Percentiles rank a stretch among this genome's conserved stretches.
These are phyloP conservation scores for Pseudozyma sp. DNA, from an alignment of 1,284 basidiomycete genomes.

Conservation along the genomic window DNA sequence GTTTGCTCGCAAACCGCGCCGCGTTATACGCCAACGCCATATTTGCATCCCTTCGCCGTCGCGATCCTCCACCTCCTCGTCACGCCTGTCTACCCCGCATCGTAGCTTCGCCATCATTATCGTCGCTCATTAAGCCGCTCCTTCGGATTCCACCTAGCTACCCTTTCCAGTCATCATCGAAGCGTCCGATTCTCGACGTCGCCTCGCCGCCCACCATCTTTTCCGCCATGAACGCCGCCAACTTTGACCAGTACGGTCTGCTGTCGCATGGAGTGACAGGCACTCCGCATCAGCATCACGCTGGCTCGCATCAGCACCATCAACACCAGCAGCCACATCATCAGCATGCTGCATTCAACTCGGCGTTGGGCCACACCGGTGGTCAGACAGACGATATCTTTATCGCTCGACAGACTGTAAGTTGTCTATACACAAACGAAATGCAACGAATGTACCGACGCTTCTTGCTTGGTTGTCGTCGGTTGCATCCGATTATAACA, in stretches of 20 bases:
- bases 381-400: slow-evolving; percentile 51
- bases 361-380: slow-evolving; percentile 37
- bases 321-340: slow-evolving; percentile 45
- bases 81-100: slow-evolving; percentile 1
- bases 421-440: slow-evolving; percentile 3
- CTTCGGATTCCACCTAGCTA: not conserved
- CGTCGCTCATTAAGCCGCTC: not conserved
- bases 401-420: slow-evolving; percentile 49
- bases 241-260: slow-evolving; percentile 53
- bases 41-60: slow-evolving; percentile 7
- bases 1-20: slow-evolving; percentile 1
- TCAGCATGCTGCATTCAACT: slow-evolving; percentile 47
- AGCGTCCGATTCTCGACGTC: slow-evolving; percentile 42
- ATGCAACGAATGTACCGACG: not conserved
- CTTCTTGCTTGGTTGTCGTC: not conserved
- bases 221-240: slow-evolving; percentile 51
- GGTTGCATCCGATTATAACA: too few relatives aligned
- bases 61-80: slow-evolving; percentile 13
- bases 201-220: slow-evolving; percentile 46
- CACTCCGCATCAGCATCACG: slow-evolving; percentile 48
- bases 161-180: slow-evolving; percentile 28
- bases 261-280: slow-evolving; percentile 46
- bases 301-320: slow-evolving; percentile 47
- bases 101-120: not conserved
- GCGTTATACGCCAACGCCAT: slow-evolving; percentile 28